Conservation (phyloP, 257 asterid genomes). For the Salvia rosmarinus region DNA sequence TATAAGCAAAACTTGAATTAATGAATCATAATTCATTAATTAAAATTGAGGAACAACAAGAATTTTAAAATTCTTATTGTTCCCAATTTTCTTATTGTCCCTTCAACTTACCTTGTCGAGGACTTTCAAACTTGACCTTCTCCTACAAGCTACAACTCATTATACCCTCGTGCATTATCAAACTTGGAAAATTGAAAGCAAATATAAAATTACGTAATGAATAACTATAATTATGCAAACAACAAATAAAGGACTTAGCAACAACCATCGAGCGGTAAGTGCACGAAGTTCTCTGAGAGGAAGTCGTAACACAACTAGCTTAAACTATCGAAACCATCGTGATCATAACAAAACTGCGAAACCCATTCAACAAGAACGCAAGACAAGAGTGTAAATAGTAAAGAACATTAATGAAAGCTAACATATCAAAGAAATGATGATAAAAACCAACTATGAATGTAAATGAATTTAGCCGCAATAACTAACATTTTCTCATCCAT, state of each 20-base stretch:
- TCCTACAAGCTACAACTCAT: constrained; percentile 7
- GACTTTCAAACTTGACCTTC: background rate
- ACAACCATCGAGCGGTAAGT: constrained; percentile 14
- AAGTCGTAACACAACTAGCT: constrained; percentile 11
- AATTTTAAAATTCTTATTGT: no score
- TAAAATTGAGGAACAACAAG: no score
- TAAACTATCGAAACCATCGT: constrained; percentile 2
- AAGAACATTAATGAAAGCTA: background rate
- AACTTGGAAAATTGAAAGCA: background rate
- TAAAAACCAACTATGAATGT: background rate
- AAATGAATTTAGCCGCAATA: constrained; percentile 23
- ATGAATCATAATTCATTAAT: constrained; percentile 29
- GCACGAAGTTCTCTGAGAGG: background rate
- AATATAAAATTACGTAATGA: background rate
- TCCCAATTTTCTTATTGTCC: no score
- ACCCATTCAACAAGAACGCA: constrained; percentile 23
- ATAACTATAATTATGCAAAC: constrained; percentile 1
- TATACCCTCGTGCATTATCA: background rate
- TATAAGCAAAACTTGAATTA: constrained; percentile 18
- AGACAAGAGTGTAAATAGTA: constrained; percentile 4
- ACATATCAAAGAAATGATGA: background rate
- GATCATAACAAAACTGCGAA: constrained; percentile 10
- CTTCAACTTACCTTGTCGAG: background rate
- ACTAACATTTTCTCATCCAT: constrained; percentile 39
- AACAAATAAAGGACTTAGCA: constrained; percentile 16